These are phyloP conservation scores for Volvariella volvacea DNA, from an alignment of 1,284 basidiomycete genomes.

Conservation along the genomic window DNA sequence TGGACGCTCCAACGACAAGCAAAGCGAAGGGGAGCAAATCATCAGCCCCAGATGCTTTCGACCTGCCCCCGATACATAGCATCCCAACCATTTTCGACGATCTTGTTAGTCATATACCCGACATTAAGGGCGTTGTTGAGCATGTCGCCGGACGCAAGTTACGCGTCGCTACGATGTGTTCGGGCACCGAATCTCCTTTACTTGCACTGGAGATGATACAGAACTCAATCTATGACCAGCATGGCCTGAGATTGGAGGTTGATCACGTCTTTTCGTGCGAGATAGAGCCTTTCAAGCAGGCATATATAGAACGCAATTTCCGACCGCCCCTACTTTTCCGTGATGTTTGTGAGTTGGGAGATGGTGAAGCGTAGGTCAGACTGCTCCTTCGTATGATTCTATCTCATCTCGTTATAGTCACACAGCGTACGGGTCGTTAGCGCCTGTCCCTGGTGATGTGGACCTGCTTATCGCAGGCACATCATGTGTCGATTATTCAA, in stretches of 20 bases:
- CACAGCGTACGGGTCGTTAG: slow-evolving; percentile 88
- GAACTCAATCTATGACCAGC: slow-evolving; percentile 67
- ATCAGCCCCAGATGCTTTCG: slow-evolving; percentile 48
- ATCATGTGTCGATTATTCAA: slow-evolving; percentile 95
- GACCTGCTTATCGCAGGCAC: slow-evolving; percentile 91
- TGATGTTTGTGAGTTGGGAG: slow-evolving; percentile 89
- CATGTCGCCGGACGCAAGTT: slow-evolving; percentile 77
- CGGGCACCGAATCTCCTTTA: slow-evolving; percentile 91
- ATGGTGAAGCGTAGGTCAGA: slow-evolving; percentile 59
- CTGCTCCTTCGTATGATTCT: neutral
- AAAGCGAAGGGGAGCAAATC: slow-evolving; percentile 29
- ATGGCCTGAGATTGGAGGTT: slow-evolving; percentile 60
- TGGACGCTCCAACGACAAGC: slow-evolving; percentile 25
- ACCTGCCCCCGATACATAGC: slow-evolving; percentile 77
- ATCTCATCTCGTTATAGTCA: slow-evolving; percentile 39
- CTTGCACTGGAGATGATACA: slow-evolving; percentile 84
- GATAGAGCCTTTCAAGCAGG: slow-evolving; percentile 97
- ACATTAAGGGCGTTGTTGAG: slow-evolving; percentile 64
- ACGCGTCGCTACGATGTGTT: slow-evolving; percentile 96
- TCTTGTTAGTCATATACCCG: slow-evolving; percentile 66
- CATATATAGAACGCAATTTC: slow-evolving; percentile 96
- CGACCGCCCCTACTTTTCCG: slow-evolving; percentile 87
- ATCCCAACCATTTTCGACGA: slow-evolving; percentile 85
- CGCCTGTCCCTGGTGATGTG: slow-evolving; percentile 83
- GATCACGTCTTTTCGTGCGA: slow-evolving; percentile 97